Base-by-base conservation (phyloP, 2,329 filamentous ascomycete genomes). In the Diaporthe sp. region DNA sequence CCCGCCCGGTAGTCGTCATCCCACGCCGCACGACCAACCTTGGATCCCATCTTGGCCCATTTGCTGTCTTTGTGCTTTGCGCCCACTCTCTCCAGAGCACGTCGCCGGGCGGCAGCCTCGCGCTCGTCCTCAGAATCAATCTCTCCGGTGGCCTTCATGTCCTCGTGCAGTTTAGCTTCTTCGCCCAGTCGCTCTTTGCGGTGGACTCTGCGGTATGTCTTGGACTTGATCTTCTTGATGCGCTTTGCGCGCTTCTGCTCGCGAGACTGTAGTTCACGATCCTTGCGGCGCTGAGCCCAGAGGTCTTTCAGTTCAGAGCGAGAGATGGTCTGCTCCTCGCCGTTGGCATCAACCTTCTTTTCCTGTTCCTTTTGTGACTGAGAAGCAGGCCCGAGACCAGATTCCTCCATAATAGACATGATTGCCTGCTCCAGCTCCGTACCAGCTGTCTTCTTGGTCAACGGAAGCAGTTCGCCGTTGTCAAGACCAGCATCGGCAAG, bases 191-290 rank as follows among this genome's bases (percentile, higher is more conserved):
- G 80, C 83, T 92, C 94, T 82, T 94, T 98, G 51, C 96, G 92
- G 84, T 98, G 96, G 20, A 98, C 93, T 60, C 96, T 93, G 73
- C 96, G 94, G 83, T 98, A 99, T 0, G 95, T 91, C 84, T 98
- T 99, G 83, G 94, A 97, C 89, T 99, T 99, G 86, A 99, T 99
- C 88, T 98, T 98, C 87, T 98, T 98, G 85, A 99, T 95, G 34
- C 97, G 93, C 85, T 96, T 97, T 10, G 95, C 91, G 74, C 95
- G 93, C 58, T 95, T 93, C 81, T 97, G 94, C 85, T 98, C 96
- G 15, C 96, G 91, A 80, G 97, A 98, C 78, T 96, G 90, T 10
- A 98, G 86, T 80, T 98, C 96, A 79, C 97, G 90, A 78, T 94
- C 92, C 83, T 92, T 92, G 17, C 97, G 92, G 74, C 96, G 90